These are phyloP conservation scores for Mycena epipterygia DNA, from an alignment of 768 basidiomycete species.

Conservation along the genomic window DNA sequence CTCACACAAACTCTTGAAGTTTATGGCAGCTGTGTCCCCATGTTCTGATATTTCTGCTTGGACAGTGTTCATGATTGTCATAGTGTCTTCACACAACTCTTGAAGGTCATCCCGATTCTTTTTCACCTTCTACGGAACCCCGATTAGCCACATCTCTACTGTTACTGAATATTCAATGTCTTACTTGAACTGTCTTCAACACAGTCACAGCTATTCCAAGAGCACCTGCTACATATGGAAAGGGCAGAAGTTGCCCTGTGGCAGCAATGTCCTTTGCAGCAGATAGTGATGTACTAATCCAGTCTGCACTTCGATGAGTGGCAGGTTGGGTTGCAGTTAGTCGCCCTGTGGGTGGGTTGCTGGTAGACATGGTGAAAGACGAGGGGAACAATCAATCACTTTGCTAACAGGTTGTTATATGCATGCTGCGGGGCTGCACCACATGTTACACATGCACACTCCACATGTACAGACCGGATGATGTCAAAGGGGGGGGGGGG, in stretches of 20 bases:
- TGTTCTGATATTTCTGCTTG: not conserved
- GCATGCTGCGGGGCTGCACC: too few species aligned
- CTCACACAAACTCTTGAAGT: not conserved
- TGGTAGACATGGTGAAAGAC: too few species aligned
- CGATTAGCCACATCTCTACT: too few species aligned
- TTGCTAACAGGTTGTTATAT: too few species aligned
- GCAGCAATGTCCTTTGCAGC: not conserved
- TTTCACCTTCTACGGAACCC: too few species aligned
- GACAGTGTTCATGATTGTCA: not conserved
- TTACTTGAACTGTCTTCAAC: not conserved
- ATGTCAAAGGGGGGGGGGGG: too few species aligned
- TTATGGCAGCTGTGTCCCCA: not conserved
- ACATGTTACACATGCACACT: too few species aligned
- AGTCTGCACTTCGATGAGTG: too few species aligned
- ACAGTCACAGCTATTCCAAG: not conserved
- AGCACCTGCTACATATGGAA: not conserved
- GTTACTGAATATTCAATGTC: not conserved
- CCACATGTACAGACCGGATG: too few species aligned
- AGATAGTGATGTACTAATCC: not conserved
- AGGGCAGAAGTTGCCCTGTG: not conserved
- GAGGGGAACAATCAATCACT: too few species aligned
- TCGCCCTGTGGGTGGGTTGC: too few species aligned
- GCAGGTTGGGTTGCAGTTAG: too few species aligned
- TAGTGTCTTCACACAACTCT: conserved; percentile 1
- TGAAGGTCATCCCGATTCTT: not conserved